Base-by-base conservation (phyloP, 208 protist species). In the Crithidia acanthocephali region DNA sequence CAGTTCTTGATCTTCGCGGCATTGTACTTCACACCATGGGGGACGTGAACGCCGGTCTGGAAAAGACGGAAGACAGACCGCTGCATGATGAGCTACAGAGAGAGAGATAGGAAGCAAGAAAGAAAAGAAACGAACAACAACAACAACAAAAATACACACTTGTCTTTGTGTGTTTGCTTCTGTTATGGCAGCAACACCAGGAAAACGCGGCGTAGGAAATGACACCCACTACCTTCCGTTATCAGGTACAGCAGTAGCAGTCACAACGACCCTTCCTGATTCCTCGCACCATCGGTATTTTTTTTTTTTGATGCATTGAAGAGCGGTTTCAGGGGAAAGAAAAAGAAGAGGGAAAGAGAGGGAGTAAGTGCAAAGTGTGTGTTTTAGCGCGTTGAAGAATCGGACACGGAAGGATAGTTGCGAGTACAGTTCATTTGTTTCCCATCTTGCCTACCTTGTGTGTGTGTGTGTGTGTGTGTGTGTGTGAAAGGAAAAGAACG, bases 1-100 rank as follows among this genome's bases (percentile, higher is more conserved):
- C 92, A 97, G 66, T 85, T 59, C 64, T 90, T 91, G 83, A 97
- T 97, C 62, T 80, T 79, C 0, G 88, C 83, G 9, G 86, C 92
- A 44, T 86, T 76, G 74, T 94, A 95, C n/a, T 56, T 58, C 27
- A 76, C 66, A 2, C 88, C 87, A 53, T 79, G 83, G 15, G 90
- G 87, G 9, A 84, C 63, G 58, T 95, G 87, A 11, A 90, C 90
- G 18, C 92, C 92, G 23, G 75, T 81, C 68, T 97, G 92, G 56
- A 85, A 95, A 3, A 86, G 50, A 0, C 57, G 55, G 30, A n/a
- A 16, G 25, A 81, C 30, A 55, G 77, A 79, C 48, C 60, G 65
- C 27, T 74, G 70, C 84, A 95, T 81, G 27, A 23, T 33, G 7
- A 18, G 3, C 66, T 42, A 64, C 22, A 13, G 8, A 7, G 13